Percentiles rank a stretch among this genome's conserved stretches.
phyloP scores from a whole-genome alignment of 108 stramenopile genomes.

The Parmales sp. region DNA sequence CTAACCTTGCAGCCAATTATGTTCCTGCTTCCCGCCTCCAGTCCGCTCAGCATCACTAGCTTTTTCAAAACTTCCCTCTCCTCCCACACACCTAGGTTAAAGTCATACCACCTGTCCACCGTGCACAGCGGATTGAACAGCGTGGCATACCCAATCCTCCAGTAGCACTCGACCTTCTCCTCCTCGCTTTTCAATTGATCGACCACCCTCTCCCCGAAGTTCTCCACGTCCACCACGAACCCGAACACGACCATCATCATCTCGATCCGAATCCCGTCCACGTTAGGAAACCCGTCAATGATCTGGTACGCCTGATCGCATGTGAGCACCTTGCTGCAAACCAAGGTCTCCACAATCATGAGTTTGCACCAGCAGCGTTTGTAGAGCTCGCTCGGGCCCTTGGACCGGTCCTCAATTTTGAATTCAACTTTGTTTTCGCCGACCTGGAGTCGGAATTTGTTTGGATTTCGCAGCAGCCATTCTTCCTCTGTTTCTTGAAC shows the following conservation, averaged over 20 bases:
- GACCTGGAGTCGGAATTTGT: not conserved
- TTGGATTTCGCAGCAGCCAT: not conserved
- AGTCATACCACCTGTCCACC: not conserved
- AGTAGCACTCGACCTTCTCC: not conserved
- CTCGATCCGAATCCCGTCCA: constrained; percentile 4
- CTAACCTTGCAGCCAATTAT: not conserved
- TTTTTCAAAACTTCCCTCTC: not conserved
- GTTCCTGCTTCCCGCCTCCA: not conserved
- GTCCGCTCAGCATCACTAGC: not conserved
- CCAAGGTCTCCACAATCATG: not conserved
- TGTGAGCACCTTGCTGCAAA: not conserved
- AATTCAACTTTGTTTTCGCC: not conserved
- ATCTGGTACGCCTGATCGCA: not conserved
- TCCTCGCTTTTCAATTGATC: not conserved
- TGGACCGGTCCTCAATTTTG: not conserved
- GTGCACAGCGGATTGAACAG: not conserved
- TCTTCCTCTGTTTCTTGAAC: not conserved
- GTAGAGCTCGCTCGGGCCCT: not conserved
- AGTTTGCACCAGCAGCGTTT: not conserved
- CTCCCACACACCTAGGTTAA: not conserved
- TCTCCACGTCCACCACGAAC: not conserved
- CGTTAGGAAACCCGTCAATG: not conserved
- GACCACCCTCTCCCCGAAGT: not conserved
- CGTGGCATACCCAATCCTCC: not conserved
- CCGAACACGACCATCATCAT: constrained; percentile 2